Base-by-base conservation (phyloP, 2,329 filamentous ascomycete species). In the Pleochaeta shiraiana region DNA sequence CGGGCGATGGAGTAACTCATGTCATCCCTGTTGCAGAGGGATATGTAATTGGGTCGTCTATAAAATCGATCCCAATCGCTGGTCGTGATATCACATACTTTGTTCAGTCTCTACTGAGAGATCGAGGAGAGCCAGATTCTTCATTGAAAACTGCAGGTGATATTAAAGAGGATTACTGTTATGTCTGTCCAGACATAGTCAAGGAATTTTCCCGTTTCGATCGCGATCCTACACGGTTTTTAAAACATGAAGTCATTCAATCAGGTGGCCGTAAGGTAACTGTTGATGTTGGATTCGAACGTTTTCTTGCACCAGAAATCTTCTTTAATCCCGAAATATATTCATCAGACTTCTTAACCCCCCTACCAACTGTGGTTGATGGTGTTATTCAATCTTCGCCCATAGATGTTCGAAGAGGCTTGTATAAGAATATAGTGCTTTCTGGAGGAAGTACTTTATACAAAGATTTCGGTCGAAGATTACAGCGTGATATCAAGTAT, bases 241-340 rank as follows among this genome's bases (percentile, higher is more conserved):
- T 87, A 71, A 90, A 95, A 77, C 91, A 98, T 76, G 84, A 86
- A 24, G 90, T 96, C 65, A 84, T 83, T 65, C 85, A 93, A 66
- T 86, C 90, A 30, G 92, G 91, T 70, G 93, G 93, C 67, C 86
- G 88, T 70, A 85, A 88, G 70, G 85, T 92, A 26, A 82, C 79
- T 1, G 90, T 98, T 59, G 95, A 98, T 71, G 88, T 98, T 64
- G 93, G 93, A 64, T 98, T 97, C 77, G 93, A 98, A 76, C 88
- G 93, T 37, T 98, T 98, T 81, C 81, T 98, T 66, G 93, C 93
- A 1, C 95, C 95, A 28, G 93, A 98, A 76, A 98, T 98, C 73
- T 98, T 98, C 78, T 98, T 98, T 83, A 98, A 98, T 77, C 93
- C 93, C 33, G 93, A 98, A 78, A 98, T 98, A 72, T 97, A 97